Conservation (phyloP, 345 rosid genomes). For the Lepidium didymum region DNA sequence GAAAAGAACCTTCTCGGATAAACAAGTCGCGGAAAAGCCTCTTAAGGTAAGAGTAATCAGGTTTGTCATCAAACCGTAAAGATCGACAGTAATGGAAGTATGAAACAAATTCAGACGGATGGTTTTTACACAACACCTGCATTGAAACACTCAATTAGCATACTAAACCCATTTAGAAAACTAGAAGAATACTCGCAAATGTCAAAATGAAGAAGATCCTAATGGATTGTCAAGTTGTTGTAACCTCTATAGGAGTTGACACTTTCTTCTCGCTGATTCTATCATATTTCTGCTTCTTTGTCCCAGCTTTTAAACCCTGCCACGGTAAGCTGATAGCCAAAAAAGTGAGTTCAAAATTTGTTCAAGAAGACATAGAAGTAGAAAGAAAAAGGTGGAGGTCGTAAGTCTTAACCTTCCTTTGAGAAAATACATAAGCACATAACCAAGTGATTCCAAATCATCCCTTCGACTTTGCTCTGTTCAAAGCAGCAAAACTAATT, state of each 20-base stretch:
- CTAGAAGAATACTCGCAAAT: background rate
- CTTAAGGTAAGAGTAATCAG: slow-evolving; percentile 85
- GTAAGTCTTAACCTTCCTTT: slow-evolving; percentile 56
- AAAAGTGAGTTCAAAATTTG: background rate
- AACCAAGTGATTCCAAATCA: slow-evolving; percentile 90
- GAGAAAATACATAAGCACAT: slow-evolving; percentile 80
- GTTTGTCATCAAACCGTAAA: slow-evolving; percentile 82
- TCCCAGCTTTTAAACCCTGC: slow-evolving; percentile 86
- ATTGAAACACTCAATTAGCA: background rate
- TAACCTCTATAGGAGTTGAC: slow-evolving; percentile 77
- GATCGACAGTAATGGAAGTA: slow-evolving; percentile 85
- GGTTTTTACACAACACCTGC: slow-evolving; percentile 64
- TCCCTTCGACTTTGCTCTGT: slow-evolving; percentile 91
- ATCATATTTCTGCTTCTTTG: slow-evolving; percentile 86
- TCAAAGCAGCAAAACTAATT: background rate
- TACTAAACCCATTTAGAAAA: background rate
- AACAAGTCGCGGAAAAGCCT: slow-evolving; percentile 79
- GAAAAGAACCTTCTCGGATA: slow-evolving; percentile 65
- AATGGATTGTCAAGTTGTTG: background rate
- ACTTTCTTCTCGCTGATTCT: slow-evolving; percentile 85
- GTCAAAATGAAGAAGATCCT: background rate
- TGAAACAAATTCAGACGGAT: slow-evolving; percentile 63
- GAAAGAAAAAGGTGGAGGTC: background rate
- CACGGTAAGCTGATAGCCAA: slow-evolving; percentile 62
- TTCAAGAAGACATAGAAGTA: background rate